Percentiles rank a stretch among this genome's conserved stretches.
Evolutionary conservation across 805 yeast species (phyloP).

Genomic region (Candida germanica): DNA sequence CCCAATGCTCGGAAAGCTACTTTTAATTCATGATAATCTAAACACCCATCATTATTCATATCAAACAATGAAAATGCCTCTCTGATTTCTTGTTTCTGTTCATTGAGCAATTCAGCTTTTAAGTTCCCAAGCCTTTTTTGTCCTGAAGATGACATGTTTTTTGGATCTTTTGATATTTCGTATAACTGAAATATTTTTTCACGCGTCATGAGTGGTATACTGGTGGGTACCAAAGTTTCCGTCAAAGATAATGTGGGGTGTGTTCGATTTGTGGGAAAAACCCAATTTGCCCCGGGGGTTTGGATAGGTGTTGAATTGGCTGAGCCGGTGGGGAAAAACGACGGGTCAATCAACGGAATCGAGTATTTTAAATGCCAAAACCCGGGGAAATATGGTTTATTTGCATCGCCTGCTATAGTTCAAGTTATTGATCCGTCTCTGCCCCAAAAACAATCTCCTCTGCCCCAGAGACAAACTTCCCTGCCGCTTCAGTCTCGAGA

Average conservation of each 20-base stretch:
- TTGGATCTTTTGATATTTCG: background rate
- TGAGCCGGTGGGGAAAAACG: conserved; percentile 42
- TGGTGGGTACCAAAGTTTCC: conserved; percentile 17
- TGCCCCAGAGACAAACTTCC: no score
- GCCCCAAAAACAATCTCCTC: no score
- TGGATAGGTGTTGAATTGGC: conserved; percentile 53
- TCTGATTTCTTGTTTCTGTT: conserved; percentile 85
- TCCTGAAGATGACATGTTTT: conserved; percentile 13
- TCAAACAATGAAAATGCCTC: conserved; percentile 93
- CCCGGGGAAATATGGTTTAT: conserved; percentile 42
- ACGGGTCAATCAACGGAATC: conserved; percentile 46
- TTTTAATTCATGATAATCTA: conserved; percentile 90
- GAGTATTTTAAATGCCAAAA: conserved; percentile 40
- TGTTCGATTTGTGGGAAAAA: conserved; percentile 49
- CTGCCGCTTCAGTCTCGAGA: background rate
- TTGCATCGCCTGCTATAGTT: conserved; percentile 29
- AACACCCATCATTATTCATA: conserved; percentile 83
- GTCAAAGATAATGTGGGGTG: conserved; percentile 42
- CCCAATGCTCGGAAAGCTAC: conserved; percentile 94
- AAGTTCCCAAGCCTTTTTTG: conserved; percentile 34
- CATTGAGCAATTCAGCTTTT: conserved; percentile 70
- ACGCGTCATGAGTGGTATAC: conserved; percentile 3
- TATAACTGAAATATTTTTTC: background rate
- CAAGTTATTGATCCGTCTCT: background rate
- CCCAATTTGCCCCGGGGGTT: conserved; percentile 56